phyloP scores from a whole-genome alignment of 345 rosid genomes.

The Turnera subulata region DNA sequence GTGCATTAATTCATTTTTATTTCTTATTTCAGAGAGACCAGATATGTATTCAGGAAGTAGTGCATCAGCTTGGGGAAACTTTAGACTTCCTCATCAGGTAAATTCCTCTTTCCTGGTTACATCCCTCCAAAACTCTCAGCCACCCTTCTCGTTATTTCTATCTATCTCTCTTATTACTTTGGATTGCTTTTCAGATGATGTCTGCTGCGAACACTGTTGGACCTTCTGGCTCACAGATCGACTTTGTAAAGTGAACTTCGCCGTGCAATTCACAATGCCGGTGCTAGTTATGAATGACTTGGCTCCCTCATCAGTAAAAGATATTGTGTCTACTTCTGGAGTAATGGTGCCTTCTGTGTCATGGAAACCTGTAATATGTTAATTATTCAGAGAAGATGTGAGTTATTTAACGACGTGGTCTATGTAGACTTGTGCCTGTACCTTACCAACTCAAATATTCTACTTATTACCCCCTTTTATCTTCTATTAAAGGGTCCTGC shows the following conservation, averaged over 20 bases:
- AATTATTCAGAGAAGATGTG: not conserved
- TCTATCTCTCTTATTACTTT: not conserved
- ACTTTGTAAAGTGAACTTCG: conserved; percentile 58
- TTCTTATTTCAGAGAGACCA: conserved; percentile 50
- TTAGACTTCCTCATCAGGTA: conserved; percentile 69
- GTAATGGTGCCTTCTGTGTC: not conserved
- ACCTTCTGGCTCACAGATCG: conserved; percentile 41
- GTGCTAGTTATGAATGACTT: conserved; percentile 26
- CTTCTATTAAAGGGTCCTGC: no score
- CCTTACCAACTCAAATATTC: no score
- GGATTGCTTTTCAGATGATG: conserved; percentile 32
- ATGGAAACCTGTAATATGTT: not conserved
- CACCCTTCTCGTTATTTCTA: not conserved
- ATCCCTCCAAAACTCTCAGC: not conserved
- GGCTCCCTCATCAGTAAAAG: not conserved
- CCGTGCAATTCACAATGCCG: conserved; percentile 36
- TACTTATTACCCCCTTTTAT: no score
- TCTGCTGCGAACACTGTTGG: conserved; percentile 28
- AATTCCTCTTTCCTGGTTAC: not conserved
- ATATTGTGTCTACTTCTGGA: not conserved
- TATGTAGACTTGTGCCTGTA: no score
- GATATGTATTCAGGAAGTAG: conserved; percentile 49
- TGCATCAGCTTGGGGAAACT: conserved; percentile 44
- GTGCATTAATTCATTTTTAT: not conserved
- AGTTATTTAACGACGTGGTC: conserved; percentile 1